phyloP scores from a whole-genome alignment of 805 yeast genomes.

The Blastobotrys attinorum region DNA sequence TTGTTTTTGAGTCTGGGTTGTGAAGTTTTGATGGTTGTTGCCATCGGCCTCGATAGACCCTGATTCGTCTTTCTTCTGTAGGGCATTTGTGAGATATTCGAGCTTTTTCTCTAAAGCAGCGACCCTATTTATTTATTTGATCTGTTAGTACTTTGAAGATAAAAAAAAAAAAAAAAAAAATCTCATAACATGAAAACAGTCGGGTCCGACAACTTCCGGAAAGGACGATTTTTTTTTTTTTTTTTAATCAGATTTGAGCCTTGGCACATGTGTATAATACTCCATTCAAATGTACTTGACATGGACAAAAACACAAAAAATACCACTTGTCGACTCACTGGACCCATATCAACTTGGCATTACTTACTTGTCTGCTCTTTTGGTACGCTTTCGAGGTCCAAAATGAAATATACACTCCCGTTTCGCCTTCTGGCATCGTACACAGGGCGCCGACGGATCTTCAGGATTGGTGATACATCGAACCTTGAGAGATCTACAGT shows the following conservation, averaged over 20 bases:
- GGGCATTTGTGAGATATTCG: conserved; percentile 19
- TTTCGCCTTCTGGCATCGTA: conserved; percentile 59
- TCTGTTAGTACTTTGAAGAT: too few relatives aligned
- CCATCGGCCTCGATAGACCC: background rate
- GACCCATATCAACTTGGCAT: too few relatives aligned
- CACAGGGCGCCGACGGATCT: conserved; percentile 59
- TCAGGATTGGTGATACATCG: conserved; percentile 59
- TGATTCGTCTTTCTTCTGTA: conserved; percentile 6
- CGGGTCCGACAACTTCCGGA: too few relatives aligned
- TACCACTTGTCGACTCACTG: too few relatives aligned
- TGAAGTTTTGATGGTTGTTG: conserved; percentile 22
- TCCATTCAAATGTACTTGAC: too few relatives aligned
- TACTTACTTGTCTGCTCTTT: conserved; percentile 28
- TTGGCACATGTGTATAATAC: too few relatives aligned
- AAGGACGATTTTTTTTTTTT: too few relatives aligned
- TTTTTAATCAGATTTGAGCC: too few relatives aligned
- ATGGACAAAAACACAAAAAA: too few relatives aligned
- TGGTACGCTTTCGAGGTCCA: conserved; percentile 46
- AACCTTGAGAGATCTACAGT: conserved; percentile 75
- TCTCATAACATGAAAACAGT: too few relatives aligned
- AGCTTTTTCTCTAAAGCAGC: conserved; percentile 29
- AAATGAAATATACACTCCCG: conserved; percentile 61
- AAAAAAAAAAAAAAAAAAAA: too few relatives aligned
- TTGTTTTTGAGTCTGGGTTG: conserved; percentile 19
- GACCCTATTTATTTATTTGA: conserved; percentile 21